These are phyloP conservation scores for Fusarium albidum DNA, from an alignment of 2,329 filamentous ascomycete species.

Conservation along the genomic window DNA sequence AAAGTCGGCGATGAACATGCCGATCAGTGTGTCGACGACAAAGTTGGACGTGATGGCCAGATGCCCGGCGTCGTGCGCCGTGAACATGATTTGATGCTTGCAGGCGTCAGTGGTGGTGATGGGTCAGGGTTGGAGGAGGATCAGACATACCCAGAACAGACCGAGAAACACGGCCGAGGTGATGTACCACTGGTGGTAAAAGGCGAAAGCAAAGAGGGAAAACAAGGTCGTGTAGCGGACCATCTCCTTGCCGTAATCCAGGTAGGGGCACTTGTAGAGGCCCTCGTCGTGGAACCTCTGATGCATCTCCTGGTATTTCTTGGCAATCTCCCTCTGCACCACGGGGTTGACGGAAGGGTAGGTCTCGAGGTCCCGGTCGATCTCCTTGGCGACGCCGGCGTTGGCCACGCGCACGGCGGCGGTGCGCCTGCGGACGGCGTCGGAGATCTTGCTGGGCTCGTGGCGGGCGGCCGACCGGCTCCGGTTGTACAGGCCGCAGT, in stretches of 20 bases:
- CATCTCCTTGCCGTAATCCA: conserved; percentile 66
- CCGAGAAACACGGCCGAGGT: conserved; percentile 67
- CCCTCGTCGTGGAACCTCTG: conserved; percentile 62
- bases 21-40: conserved; percentile 65
- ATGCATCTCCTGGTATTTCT: conserved; percentile 65
- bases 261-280: conserved; percentile 66
- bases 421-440: not conserved
- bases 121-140: not conserved
- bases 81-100: conserved; percentile 75
- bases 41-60: conserved; percentile 69
- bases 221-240: conserved; percentile 64
- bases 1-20: conserved; percentile 70
- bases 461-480: not conserved
- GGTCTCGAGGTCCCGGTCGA: conserved; percentile 45
- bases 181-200: conserved; percentile 63
- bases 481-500: not conserved
- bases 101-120: conserved; percentile 21
- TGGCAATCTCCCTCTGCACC: conserved; percentile 62
- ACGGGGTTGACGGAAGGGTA: conserved; percentile 63
- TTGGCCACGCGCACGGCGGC: conserved; percentile 29
- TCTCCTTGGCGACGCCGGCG: conserved; percentile 34
- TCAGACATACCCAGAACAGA: conserved; percentile 62
- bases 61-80: conserved; percentile 71
- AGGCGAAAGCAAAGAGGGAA: conserved; percentile 51
- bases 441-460: conserved; percentile 2